phyloP scores from a whole-genome alignment of 2,329 filamentous ascomycete genomes.

The Penicillium thymicola region DNA sequence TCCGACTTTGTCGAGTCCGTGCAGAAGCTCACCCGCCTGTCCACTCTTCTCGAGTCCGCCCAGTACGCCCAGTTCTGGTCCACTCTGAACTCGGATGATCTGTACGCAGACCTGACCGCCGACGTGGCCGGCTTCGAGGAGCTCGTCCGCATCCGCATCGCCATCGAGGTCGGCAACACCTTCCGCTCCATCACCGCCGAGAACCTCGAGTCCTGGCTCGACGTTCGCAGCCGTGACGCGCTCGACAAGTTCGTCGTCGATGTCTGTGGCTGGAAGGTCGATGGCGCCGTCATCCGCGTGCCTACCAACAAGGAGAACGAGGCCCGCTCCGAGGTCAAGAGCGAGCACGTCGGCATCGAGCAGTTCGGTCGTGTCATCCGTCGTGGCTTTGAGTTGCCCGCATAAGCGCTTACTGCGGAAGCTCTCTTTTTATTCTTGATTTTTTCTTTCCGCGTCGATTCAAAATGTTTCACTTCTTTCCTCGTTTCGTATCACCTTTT shows the following conservation, averaged over 20 bases:
- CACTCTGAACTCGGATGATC: slow-evolving; percentile 85
- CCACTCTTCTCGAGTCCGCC: slow-evolving; percentile 81
- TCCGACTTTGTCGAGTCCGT: slow-evolving; percentile 76
- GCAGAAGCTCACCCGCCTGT: slow-evolving; percentile 78
- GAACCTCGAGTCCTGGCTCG: slow-evolving; percentile 72
- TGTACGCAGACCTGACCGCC: slow-evolving; percentile 92
- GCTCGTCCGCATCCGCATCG: slow-evolving; percentile 83
- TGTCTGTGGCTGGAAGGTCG: slow-evolving; percentile 82
- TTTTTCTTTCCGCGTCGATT: slow-evolving; percentile 11
- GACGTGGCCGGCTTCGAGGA: slow-evolving; percentile 96
- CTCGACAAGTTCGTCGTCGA: slow-evolving; percentile 77
- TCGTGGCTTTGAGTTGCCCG: slow-evolving; percentile 80
- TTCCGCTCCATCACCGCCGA: slow-evolving; percentile 69
- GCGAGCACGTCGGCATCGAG: slow-evolving; percentile 74
- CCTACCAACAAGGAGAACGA: slow-evolving; percentile 96
- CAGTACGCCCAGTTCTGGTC: slow-evolving; percentile 93
- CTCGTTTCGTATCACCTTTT: slow-evolving; percentile 17
- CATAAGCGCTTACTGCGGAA: slow-evolving; percentile 40
- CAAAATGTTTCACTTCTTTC: slow-evolving; percentile 7
- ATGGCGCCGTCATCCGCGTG: slow-evolving; percentile 63
- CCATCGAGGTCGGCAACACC: slow-evolving; percentile 76
- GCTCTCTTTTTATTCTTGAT: slow-evolving; percentile 14
- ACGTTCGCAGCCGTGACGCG: slow-evolving; percentile 61
- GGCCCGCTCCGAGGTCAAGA: slow-evolving; percentile 90
- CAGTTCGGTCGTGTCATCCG: slow-evolving; percentile 65